Percentiles rank a stretch among this genome's conserved stretches.
phyloP scores from a whole-genome alignment of 108 stramenopile genomes.

The Cyclotella kingstonii region DNA sequence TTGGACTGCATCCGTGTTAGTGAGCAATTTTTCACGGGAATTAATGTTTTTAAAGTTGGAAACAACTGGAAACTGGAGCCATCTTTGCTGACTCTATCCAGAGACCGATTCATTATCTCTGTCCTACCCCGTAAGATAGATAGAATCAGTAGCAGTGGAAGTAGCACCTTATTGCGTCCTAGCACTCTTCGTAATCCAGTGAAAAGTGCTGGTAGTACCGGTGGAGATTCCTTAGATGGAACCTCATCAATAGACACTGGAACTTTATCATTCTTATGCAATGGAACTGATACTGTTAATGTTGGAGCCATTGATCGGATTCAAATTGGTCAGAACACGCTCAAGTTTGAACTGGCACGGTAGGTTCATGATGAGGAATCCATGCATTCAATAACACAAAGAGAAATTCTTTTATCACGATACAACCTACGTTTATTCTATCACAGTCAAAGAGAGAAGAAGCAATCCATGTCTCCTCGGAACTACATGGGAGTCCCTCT shows the following conservation, averaged over 20 bases:
- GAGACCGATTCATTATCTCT: slow-evolving; percentile 75
- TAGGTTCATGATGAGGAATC: too few relatives aligned
- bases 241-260: not conserved
- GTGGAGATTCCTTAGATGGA: slow-evolving; percentile 34
- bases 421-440: not conserved
- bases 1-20: slow-evolving; percentile 57
- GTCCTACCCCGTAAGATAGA: slow-evolving; percentile 40
- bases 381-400: too few relatives aligned
- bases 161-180: slow-evolving; percentile 20
- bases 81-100: slow-evolving; percentile 44
- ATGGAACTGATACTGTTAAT: slow-evolving; percentile 46
- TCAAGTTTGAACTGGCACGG: slow-evolving; percentile 57
- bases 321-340: slow-evolving; percentile 71
- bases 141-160: slow-evolving; percentile 9
- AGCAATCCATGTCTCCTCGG: slow-evolving; percentile 24
- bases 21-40: slow-evolving; percentile 46
- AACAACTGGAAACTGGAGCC: slow-evolving; percentile 66
- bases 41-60: slow-evolving; percentile 55
- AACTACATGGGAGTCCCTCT: slow-evolving; percentile 28
- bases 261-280: slow-evolving; percentile 5
- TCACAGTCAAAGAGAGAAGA: slow-evolving; percentile 38
- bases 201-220: slow-evolving; percentile 5
- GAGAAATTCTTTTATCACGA: not conserved
- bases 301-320: slow-evolving; percentile 81
- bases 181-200: slow-evolving; percentile 24